Evolutionary conservation across 2,329 filamentous ascomycete species (phyloP), one percentile per base, ranked within the genome.

Genomic region (Periconia digitata): DNA sequence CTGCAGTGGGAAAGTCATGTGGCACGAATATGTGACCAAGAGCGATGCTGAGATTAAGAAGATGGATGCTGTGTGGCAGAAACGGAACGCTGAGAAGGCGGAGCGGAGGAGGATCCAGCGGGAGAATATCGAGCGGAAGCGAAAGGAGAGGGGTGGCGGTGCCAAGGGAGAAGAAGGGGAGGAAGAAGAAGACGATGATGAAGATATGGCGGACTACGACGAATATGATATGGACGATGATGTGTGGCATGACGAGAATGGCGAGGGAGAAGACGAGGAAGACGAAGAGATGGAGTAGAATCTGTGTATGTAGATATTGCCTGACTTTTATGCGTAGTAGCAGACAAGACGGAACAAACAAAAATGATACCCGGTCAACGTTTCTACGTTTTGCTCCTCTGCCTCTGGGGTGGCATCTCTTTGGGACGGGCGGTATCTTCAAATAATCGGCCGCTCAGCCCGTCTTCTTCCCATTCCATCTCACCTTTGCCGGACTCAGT

Each of bases 1-100:
- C 6, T 96, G 91, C 63, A 81, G 83, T 21, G 94, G 94, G 42
- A 94, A 90, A 69, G 82, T 96, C 47, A 89, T 99, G 88, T 99
- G 94, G 94, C 94, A 99, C 71, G 91, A 96, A 68, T 95, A 90
- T 67, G 85, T 97, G 44, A 83, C 86, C 67, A 99, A 99, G 79
- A 85, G 84, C 6, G 84, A 84, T 59, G 81, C 83, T 16, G 92
- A 99, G 70, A 76, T 90, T 47, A 82, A 85, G 66, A 83, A 87
- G 55, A 74, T 96, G 60, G 92, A 97, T 59, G 83, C 86, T 75
- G 82, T 84, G 58, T 97, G 94, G 89, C 86, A 91, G 58, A 76
- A 87, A 73, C 82, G 84, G 63, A 81, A 83, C 48, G 83, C 85
- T 62, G 89, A 94, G 69, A 96, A 95, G 76, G 92, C 92, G 48